Conservation (phyloP, 2,329 filamentous ascomycete genomes). For the Diaporthe amygdali region DNA sequence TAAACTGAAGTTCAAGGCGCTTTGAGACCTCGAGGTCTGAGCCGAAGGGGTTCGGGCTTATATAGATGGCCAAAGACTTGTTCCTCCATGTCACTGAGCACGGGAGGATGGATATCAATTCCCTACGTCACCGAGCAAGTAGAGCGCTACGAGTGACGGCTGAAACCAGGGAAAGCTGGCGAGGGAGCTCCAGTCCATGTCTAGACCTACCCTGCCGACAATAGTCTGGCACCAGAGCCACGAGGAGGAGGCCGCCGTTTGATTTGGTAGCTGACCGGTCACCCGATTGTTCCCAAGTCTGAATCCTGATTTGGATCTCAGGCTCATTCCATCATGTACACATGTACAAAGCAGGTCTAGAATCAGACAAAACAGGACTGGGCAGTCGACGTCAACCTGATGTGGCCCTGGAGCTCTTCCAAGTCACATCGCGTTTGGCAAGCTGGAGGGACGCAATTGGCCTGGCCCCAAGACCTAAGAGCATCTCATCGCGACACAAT, state of each 20-base stretch:
- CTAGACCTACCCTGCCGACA: not conserved
- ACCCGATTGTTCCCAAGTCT: not conserved
- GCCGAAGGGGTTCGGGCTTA: not conserved
- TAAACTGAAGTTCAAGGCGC: not conserved
- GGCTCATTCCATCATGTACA: not conserved
- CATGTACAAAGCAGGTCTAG: not conserved
- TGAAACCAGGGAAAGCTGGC: slow-evolving; percentile 18
- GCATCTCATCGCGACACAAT: slow-evolving; percentile 1
- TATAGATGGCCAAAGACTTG: not conserved
- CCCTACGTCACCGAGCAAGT: slow-evolving; percentile 15
- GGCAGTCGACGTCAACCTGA: not conserved
- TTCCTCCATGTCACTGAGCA: not conserved
- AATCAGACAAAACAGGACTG: not conserved
- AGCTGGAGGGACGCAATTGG: slow-evolving; percentile 9
- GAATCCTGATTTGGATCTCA: slow-evolving; percentile 1
- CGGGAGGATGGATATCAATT: not conserved
- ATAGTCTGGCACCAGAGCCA: slow-evolving; percentile 1
- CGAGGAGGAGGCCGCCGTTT: slow-evolving; percentile 1
- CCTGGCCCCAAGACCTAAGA: not conserved
- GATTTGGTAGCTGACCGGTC: slow-evolving; percentile 6
- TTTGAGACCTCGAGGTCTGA: accelerated
- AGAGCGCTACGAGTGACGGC: not conserved
- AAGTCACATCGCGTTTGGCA: not conserved
- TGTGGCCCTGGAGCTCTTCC: not conserved
- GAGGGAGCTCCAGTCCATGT: not conserved